These are phyloP conservation scores for Cercophora sp. DNA, from an alignment of 495 filamentous ascomycete genomes.

Conservation along the genomic window DNA sequence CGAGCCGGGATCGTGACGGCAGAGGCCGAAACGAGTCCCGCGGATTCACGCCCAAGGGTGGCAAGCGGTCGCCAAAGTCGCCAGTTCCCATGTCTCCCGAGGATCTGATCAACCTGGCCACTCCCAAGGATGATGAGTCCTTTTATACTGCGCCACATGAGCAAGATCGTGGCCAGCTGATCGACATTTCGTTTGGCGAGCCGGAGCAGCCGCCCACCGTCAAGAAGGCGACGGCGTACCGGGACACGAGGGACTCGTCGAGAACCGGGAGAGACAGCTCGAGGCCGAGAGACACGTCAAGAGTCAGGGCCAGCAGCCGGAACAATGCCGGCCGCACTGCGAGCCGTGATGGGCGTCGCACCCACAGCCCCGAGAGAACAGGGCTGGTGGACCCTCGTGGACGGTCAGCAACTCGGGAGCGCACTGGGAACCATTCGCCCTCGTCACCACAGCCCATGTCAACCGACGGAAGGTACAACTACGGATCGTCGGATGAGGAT, in stretches of 20 bases:
- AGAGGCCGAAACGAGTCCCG: constrained; percentile 61
- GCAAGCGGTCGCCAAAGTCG: constrained; percentile 84
- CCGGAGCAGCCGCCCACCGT: constrained; percentile 39
- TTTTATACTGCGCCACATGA: constrained; percentile 9
- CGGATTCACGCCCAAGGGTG: constrained; percentile 65
- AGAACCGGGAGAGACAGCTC: too few relatives aligned
- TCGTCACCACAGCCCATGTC: constrained; percentile 75
- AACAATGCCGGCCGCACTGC: constrained; percentile 36
- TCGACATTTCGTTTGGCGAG: constrained; percentile 21
- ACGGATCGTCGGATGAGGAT: constrained; percentile 52
- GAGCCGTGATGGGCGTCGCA: constrained; percentile 23
- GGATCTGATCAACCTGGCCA: constrained; percentile 60
- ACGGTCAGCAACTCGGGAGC: constrained; percentile 49
- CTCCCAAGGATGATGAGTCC: constrained; percentile 28
- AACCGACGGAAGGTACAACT: constrained; percentile 36
- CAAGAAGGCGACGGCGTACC: constrained; percentile 35
- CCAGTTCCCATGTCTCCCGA: constrained; percentile 91
- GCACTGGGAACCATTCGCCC: constrained; percentile 64
- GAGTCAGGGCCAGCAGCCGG: constrained; percentile 36
- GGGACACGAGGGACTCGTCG: constrained; percentile 30
- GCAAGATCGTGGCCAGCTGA: constrained; percentile 9
- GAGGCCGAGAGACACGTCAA: too few relatives aligned
- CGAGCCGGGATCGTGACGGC: constrained; percentile 43
- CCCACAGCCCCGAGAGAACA: constrained; percentile 42
- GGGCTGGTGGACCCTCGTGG: constrained; percentile 52